Conservation (phyloP, 2,329 filamentous ascomycete species). For the Sclerotiophoma versabilis region DNA sequence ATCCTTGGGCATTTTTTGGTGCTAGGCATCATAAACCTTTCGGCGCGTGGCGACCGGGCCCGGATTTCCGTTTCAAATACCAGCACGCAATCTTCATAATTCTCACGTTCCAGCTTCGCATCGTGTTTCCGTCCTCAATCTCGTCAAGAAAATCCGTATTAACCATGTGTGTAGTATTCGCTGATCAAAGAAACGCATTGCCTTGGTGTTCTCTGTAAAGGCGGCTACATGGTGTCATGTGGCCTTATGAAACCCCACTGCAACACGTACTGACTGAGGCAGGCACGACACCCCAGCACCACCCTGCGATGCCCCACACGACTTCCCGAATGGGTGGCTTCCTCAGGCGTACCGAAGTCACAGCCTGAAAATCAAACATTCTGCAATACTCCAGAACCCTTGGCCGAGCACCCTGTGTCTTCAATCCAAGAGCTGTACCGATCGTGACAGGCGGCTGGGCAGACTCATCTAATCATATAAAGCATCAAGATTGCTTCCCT, state of each 20-base stretch:
- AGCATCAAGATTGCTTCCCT: conserved; percentile 17
- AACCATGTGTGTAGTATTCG: conserved; percentile 12
- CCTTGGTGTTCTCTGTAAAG: conserved; percentile 27
- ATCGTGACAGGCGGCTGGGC: conserved; percentile 19
- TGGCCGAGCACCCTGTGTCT: conserved; percentile 24
- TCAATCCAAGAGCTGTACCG: not conserved
- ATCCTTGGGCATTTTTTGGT: conserved; percentile 29
- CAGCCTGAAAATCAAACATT: conserved; percentile 46
- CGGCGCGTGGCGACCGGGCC: conserved; percentile 30
- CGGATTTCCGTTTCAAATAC: conserved; percentile 38
- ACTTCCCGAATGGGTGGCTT: conserved; percentile 26
- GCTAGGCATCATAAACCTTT: conserved; percentile 35
- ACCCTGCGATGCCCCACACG: conserved; percentile 26
- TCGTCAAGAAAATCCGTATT: not conserved
- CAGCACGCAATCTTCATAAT: conserved; percentile 24
- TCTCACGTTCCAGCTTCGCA: conserved; percentile 28
- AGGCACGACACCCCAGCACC: conserved; percentile 33
- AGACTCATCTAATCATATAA: conserved; percentile 35
- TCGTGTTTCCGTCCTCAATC: conserved; percentile 35
- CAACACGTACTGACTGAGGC: conserved; percentile 38
- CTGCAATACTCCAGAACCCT: conserved; percentile 34
- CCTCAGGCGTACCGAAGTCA: conserved; percentile 41
- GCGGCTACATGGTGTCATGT: conserved; percentile 39
- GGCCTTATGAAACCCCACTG: conserved; percentile 44
- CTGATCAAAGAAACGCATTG: conserved; percentile 37